These are phyloP conservation scores for Endothia cerciana DNA, from an alignment of 2,329 filamentous ascomycete species.

Conservation along the genomic window DNA sequence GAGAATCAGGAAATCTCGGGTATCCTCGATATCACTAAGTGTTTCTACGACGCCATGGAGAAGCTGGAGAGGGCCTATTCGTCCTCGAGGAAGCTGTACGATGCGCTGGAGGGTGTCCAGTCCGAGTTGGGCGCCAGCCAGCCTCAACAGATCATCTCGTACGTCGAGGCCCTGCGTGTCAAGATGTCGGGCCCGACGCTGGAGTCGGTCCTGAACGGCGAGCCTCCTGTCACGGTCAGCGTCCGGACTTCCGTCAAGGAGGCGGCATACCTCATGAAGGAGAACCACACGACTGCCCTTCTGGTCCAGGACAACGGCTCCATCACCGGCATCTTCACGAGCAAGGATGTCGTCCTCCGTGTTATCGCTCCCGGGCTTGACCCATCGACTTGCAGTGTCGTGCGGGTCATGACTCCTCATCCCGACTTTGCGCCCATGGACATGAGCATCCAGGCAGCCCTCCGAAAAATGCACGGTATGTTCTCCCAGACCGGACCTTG, in stretches of 20 bases:
- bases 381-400: constrained; percentile 92
- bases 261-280: constrained; percentile 94
- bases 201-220: constrained; percentile 89
- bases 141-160: constrained; percentile 98
- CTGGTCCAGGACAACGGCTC: constrained; percentile 95
- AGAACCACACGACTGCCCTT: constrained; percentile 96
- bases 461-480: constrained; percentile 98
- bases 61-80: constrained; percentile 97
- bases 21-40: constrained; percentile 98
- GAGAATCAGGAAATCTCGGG: constrained; percentile 99
- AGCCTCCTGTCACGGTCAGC: constrained; percentile 91
- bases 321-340: constrained; percentile 98
- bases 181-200: constrained; percentile 99
- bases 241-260: constrained; percentile 96
- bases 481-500: constrained; percentile 26
- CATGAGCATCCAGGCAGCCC: constrained; percentile 97
- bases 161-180: constrained; percentile 89
- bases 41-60: constrained; percentile 99
- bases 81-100: constrained; percentile 96
- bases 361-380: constrained; percentile 97
- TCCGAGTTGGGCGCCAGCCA: constrained; percentile 95
- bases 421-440: constrained; percentile 98
- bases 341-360: constrained; percentile 97
- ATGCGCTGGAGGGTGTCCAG: constrained; percentile 96
- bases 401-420: constrained; percentile 98